These are phyloP conservation scores for Lasiosphaeris hirsuta DNA, from an alignment of 495 filamentous ascomycete species.

Conservation along the genomic window DNA sequence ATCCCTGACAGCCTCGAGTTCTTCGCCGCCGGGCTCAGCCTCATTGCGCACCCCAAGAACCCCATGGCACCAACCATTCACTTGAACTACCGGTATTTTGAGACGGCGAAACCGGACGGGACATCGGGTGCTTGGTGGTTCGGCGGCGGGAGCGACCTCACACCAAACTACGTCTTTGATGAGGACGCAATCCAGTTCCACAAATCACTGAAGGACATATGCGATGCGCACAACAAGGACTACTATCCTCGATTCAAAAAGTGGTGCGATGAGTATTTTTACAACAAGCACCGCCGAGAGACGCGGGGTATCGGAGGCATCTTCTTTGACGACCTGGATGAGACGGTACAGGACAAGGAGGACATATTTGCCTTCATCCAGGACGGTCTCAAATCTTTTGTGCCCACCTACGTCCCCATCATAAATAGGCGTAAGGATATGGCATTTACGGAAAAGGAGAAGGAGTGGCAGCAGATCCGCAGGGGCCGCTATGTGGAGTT, in stretches of 20 bases:
- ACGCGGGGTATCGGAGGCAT: slow-evolving; percentile 90
- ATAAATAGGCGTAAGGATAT: slow-evolving; percentile 84
- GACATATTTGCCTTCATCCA: slow-evolving; percentile 89
- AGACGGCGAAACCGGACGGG: slow-evolving; percentile 76
- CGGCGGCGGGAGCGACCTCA: slow-evolving; percentile 91
- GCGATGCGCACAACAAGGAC: slow-evolving; percentile 85
- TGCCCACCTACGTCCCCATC: slow-evolving; percentile 90
- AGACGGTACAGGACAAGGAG: slow-evolving; percentile 73
- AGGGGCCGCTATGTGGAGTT: slow-evolving; percentile 96
- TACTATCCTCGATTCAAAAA: slow-evolving; percentile 97
- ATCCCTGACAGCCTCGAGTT: slow-evolving; percentile 76
- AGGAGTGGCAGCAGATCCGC: slow-evolving; percentile 94
- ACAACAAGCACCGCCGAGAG: slow-evolving; percentile 85
- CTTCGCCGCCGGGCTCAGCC: slow-evolving; percentile 89
- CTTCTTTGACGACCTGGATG: slow-evolving; percentile 97
- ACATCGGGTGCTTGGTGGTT: slow-evolving; percentile 92
- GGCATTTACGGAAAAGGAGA: slow-evolving; percentile 79
- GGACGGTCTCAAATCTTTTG: slow-evolving; percentile 77
- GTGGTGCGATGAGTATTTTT: slow-evolving; percentile 98
- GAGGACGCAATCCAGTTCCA: slow-evolving; percentile 98
- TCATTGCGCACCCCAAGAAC: slow-evolving; percentile 90
- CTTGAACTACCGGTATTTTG: slow-evolving; percentile 98
- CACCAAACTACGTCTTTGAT: slow-evolving; percentile 90
- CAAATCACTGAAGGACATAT: slow-evolving; percentile 83
- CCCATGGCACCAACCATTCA: slow-evolving; percentile 97